Evolutionary conservation across 192 early-diverging fungal genomes (phyloP), one percentile per base, ranked within the genome.

Genomic region (Pecoramyces ruminantium): DNA sequence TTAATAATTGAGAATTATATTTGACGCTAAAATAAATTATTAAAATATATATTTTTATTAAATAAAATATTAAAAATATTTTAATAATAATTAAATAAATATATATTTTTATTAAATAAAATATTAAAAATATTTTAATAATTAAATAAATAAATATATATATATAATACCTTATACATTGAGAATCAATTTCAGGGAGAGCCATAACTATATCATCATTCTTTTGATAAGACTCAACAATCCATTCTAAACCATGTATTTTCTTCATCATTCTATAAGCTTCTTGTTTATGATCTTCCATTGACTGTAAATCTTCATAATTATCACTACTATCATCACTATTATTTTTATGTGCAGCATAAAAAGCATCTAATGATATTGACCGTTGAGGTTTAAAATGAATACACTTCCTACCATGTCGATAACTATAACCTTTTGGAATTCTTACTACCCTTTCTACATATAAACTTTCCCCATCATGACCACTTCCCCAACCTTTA

Each of bases 381-480:
- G 51, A 67, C n/a, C 25, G 25, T 67, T 67, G 51, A 21, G 51
- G 51, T 25, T 25, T 67, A n/a, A 4, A 67, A 67, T n/a, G 51
- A 67, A 67, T 67, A n/a, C 51, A 67, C n/a, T 67, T 67, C n/a
- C 51, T 67, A 11, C 51, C 51, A 67, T 67, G 51, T n/a, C 51
- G 51, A 27, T 67, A 67, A n/a, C 51, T 67, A 67, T 67, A 67
- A 9, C 51, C 51, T 67, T 67, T 67, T 25, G 51, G 51, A 13
- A 93, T 85, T 77, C 88, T 86, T 30, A 84, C 83, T 25, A 93
- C 89, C 13, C 83, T 85, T 51, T 91, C 89, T 27, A 95, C 87
- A 81, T 85, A 86, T 13, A 94, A 84, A 81, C 92, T 94, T 67
- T 93, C 88, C 13, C 94, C 94, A 83, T 94, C 90, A 85, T 95